Percentiles rank a stretch among this genome's conserved stretches.
phyloP scores from a whole-genome alignment of 2,329 filamentous ascomycete genomes.

The Pseudogymnoascus destructans region DNA sequence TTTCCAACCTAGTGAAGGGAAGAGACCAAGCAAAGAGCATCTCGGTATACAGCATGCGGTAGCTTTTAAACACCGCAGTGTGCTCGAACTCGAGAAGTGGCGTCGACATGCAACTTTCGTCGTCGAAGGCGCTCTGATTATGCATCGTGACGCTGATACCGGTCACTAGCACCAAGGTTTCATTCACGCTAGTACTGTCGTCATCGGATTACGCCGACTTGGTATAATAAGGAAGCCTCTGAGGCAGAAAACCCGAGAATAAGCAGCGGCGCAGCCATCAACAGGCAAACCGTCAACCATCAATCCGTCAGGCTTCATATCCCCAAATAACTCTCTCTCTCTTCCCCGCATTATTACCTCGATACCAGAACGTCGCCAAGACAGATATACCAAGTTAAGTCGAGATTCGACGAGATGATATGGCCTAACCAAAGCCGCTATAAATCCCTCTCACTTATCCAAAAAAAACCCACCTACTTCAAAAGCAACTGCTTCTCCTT shows the following conservation, averaged over 20 bases:
- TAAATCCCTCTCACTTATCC: not conserved
- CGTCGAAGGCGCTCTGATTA: conserved; percentile 53
- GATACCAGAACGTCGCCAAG: not conserved
- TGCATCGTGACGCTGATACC: conserved; percentile 37
- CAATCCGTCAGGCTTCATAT: not conserved
- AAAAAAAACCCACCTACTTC: conserved; percentile 17
- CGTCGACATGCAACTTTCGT: conserved; percentile 50
- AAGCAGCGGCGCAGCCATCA: not conserved
- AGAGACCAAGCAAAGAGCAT: conserved; percentile 54
- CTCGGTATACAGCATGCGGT: conserved; percentile 54
- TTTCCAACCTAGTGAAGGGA: conserved; percentile 48
- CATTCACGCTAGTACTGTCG: conserved; percentile 15
- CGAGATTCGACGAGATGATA: not conserved
- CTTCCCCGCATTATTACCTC: not conserved
- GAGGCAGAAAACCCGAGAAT: not conserved
- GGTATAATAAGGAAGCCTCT: conserved; percentile 8
- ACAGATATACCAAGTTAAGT: not conserved
- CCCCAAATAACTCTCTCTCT: too few relatives aligned
- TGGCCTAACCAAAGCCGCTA: not conserved
- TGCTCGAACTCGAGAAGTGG: conserved; percentile 41
- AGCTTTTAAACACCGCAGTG: conserved; percentile 40
- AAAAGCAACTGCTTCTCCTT: conserved; percentile 51
- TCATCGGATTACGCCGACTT: conserved; percentile 23
- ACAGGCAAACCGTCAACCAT: not conserved
- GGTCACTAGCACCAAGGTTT: conserved; percentile 14